Percentiles rank a stretch among this genome's conserved stretches.
Evolutionary conservation across 106 monocot genomes (phyloP).

Genomic region (Dioscorea alata): DNA sequence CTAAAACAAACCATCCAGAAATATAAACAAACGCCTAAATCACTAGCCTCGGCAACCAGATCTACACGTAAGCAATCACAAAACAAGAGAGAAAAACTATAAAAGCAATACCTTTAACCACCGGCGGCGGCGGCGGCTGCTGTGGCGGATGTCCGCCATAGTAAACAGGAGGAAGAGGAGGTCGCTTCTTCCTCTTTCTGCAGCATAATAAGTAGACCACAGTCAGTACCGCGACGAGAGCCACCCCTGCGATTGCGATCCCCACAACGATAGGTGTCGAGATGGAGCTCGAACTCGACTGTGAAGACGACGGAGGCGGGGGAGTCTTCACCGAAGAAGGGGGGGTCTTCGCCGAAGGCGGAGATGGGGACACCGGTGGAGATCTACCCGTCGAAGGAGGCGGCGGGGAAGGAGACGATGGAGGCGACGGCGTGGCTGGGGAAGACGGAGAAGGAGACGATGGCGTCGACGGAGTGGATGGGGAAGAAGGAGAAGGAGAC

Average conservation of each 20-base stretch:
- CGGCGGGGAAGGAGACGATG: background rate
- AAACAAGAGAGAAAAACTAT: background rate
- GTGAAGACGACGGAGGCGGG: background rate
- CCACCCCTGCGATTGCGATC: constrained; percentile 30
- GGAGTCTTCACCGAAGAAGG: background rate
- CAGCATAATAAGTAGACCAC: constrained; percentile 33
- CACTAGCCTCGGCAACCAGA: background rate
- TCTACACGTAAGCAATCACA: background rate
- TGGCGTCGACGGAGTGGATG: background rate
- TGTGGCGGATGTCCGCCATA: constrained; percentile 18
- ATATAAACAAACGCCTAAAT: too few relatives aligned
- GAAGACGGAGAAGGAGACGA: background rate
- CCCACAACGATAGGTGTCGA: constrained; percentile 39
- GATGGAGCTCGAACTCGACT: background rate
- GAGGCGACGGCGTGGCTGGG: background rate
- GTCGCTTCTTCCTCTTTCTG: constrained; percentile 27
- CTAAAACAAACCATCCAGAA: too few relatives aligned
- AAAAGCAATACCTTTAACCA: constrained; percentile 24
- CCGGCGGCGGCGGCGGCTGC: constrained; percentile 9
- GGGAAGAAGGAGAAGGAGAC: background rate
- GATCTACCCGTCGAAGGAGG: constrained; percentile 5
- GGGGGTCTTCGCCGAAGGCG: constrained; percentile 8
- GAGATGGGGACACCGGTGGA: background rate
- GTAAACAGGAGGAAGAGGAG: background rate
- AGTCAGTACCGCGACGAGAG: constrained; percentile 19